Base-by-base conservation (phyloP, 2,329 filamentous ascomycete species). In the Aspergillus aculeatus region DNA sequence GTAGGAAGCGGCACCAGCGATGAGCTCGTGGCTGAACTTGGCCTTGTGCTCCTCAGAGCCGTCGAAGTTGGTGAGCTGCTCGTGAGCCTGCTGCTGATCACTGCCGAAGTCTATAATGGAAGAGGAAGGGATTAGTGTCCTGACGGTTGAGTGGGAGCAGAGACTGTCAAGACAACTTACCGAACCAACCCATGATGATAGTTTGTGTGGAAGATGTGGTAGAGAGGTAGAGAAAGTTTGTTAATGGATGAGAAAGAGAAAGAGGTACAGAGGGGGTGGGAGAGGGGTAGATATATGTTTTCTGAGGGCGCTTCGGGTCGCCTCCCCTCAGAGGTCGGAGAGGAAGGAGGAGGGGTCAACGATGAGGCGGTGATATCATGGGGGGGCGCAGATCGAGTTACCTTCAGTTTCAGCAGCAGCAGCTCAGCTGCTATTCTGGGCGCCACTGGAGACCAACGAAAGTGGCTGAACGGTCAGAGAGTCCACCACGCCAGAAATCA, bases 1-100 rank as follows among this genome's bases (percentile, higher is more conserved):
- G 73, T 92, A 95, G 63, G 88, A 86, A 56, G 90, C 91, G 57
- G 86, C 91, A 63, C 89, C 89, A 62, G 87, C 90, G 57, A 95
- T 75, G 56, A 91, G 72, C 80, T 95, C 90, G 76, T 95, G 90
- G 68, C 83, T 83, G 69, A 90, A 78, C 70, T 83, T 84, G 65
- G 84, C 81, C 75, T 90, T 76, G 78, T 90, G 82, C 58, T 81
- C 62, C 11, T 61, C 62, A 38, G 58, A 59, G 19, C 79, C 74
- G 59, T 70, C 64, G 65, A 49, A 59, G 57, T 47, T 55, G 9
- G 57, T 24, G 49, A 59, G 55, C 48, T 59, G 21, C 21, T 58
- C 21, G 29, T 61, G 59, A 35, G 56, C 41, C 58, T 64, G 53
- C 24, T 47, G 24, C 24, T 26, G 1, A 6, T 64, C 49, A 9